Percentiles rank a stretch among this genome's conserved stretches.
Evolutionary conservation across 176 grass and related monocot genomes (phyloP).

Genomic region (Oryza punctata): DNA sequence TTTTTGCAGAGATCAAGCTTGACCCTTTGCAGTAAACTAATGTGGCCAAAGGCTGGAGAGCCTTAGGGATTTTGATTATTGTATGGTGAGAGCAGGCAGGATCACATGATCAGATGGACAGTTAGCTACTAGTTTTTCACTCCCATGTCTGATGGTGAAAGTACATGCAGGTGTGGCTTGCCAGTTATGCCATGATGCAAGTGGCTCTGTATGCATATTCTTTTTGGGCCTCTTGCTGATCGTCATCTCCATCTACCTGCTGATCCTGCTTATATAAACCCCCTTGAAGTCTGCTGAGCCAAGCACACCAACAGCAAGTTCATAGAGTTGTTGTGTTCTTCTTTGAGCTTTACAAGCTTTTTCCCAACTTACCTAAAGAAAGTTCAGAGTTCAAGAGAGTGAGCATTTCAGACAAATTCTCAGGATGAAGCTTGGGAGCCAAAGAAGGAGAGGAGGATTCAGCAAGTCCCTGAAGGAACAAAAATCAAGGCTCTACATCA

Average conservation of each 20-base stretch:
- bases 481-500: slow-evolving; percentile 57
- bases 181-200: slow-evolving; percentile 43
- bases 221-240: background rate
- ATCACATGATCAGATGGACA: slow-evolving; percentile 41
- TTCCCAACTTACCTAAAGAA: background rate
- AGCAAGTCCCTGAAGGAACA: slow-evolving; percentile 48
- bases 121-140: slow-evolving; percentile 30
- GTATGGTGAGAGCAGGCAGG: slow-evolving; percentile 9
- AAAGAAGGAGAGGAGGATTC: slow-evolving; percentile 40
- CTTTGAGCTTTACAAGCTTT: background rate
- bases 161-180: slow-evolving; percentile 36
- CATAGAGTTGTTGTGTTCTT: background rate
- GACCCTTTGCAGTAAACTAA: slow-evolving; percentile 14
- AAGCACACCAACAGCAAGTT: slow-evolving; percentile 15
- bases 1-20: background rate
- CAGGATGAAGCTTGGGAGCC: slow-evolving; percentile 48
- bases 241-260: slow-evolving; percentile 26
- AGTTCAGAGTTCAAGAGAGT: background rate
- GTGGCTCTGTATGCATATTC: slow-evolving; percentile 5
- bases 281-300: background rate
- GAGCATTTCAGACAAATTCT: slow-evolving; percentile 8
- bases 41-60: background rate
- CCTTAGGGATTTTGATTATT: background rate
- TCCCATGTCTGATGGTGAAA: slow-evolving; percentile 44
- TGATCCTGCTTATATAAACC: slow-evolving; percentile 37